Conservation (phyloP, 1,139 yeast species). For the Citeromyces hawaiiensis region DNA sequence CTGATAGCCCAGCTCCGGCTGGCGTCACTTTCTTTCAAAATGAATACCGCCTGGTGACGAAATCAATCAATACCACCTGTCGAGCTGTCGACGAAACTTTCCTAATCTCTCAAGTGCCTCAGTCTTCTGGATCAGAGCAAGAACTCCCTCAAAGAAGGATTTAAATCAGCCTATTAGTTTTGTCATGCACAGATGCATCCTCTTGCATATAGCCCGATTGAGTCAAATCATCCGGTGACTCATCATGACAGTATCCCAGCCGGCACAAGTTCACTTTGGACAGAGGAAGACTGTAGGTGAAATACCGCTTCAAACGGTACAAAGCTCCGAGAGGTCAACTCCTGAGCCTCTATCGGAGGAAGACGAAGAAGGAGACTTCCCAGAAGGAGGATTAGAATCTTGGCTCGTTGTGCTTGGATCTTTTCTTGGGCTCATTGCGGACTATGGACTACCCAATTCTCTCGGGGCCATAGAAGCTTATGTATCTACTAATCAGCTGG, state of each 20-base stretch:
- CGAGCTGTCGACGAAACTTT: too few species aligned
- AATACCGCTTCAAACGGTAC: not conserved
- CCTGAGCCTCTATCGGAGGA: not conserved
- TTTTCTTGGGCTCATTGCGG: conserved; percentile 45
- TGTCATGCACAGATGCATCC: not conserved
- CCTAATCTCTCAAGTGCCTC: too few species aligned
- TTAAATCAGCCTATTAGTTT: too few species aligned
- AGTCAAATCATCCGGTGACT: not conserved
- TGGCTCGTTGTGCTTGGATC: conserved; percentile 46
- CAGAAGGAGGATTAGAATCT: conserved; percentile 46
- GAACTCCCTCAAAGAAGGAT: too few species aligned
- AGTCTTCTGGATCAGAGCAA: too few species aligned
- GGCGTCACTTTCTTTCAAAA: too few species aligned
- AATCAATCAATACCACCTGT: too few species aligned
- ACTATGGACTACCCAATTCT: conserved; percentile 50
- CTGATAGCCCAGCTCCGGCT: too few species aligned
- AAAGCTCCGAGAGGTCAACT: not conserved
- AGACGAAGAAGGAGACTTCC: conserved; percentile 22
- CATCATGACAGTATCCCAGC: not conserved
- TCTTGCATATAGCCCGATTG: not conserved
- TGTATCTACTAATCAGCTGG: conserved; percentile 38
- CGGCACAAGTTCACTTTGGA: not conserved
- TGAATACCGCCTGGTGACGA: too few species aligned
- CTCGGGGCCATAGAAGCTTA: conserved; percentile 58
- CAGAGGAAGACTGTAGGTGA: not conserved